Evolutionary conservation across 768 basidiomycete species (phyloP).

Genomic region (Sporobolomyces phaffii): DNA sequence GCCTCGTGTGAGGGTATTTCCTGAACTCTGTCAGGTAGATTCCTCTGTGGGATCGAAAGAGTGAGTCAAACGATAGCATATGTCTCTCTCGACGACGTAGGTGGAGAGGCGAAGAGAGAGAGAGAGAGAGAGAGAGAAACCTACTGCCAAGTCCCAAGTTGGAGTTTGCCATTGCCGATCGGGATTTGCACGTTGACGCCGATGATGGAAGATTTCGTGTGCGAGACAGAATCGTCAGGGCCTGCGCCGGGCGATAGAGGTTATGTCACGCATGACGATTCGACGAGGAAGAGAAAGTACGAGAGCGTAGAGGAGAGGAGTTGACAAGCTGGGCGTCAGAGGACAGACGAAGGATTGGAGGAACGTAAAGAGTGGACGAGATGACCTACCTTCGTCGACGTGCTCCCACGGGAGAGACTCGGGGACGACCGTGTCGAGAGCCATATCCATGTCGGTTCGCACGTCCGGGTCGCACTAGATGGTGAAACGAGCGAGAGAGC

Average conservation of each 20-base stretch:
- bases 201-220: constrained; percentile 80
- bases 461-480: constrained; percentile 31
- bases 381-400: constrained; percentile 65
- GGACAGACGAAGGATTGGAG: background rate
- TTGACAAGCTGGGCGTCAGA: background rate
- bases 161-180: constrained; percentile 67
- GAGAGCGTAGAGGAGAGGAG: constrained; percentile 54
- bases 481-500: constrained; percentile 2
- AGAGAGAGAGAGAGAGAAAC: constrained; percentile 38
- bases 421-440: constrained; percentile 78
- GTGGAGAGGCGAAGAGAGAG: background rate
- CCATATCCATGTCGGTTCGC: constrained; percentile 83
- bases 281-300: constrained; percentile 41
- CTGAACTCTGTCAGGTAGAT: constrained; percentile 52
- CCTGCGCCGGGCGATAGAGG: constrained; percentile 6
- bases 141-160: constrained; percentile 87
- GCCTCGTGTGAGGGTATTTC: constrained; percentile 59
- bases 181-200: constrained; percentile 78
- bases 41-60: background rate
- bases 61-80: too few species aligned
- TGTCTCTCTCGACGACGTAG: too few species aligned
- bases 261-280: background rate
- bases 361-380: too few species aligned
- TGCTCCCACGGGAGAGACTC: constrained; percentile 75
- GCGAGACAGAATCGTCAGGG: constrained; percentile 61